Base-by-base conservation (phyloP, 2,329 filamentous ascomycete species). In the Allantophomopsis cytisporea region DNA sequence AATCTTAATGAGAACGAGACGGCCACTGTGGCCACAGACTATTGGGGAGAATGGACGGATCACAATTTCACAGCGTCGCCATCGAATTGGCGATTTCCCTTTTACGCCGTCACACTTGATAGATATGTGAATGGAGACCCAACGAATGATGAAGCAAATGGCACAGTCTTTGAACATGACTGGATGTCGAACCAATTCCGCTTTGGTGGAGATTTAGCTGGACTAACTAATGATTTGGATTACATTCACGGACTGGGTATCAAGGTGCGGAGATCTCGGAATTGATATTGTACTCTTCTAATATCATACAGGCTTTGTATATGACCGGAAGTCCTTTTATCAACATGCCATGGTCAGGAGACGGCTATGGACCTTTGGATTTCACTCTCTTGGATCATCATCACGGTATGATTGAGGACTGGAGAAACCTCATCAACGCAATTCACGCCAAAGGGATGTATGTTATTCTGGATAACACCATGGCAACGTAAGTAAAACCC, bases 401-500 rank as follows among this genome's bases (percentile, higher is more conserved):
- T 50, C 73, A 71, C 44, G 76, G 76, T 14, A 68, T 64, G 38
- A 69, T 81, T 39, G 55, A 67, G n/a, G 59, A 64, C 39, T 80
- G 74, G 73, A 67, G 73, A 48, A 54, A 60, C 35, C 65, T 68
- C 2, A 69, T 80, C 39, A 59, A 65, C 7, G 73, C 73, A 36
- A 74, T 80, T n/a, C 76, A 81, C 48, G 55, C 56, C 2, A 63
- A 71, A 20, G 69, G 65, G 39, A 80, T 81, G 74, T 79, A 78
- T 57, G 72, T 80, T 33, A 60, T 81, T 23, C 56, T 80, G 43
- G 76, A 80, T 52, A 80, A 80, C 50, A 80, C 76, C 2, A 66
- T 80, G 53, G 66, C 70, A 35, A 80, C 35, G 18, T 36, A 80
- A 66, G 57, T 80, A 35, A 28, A 28, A 8, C 23, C 23, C 23